These are phyloP conservation scores for Colletotrichum theobromicola DNA, from an alignment of 2,329 filamentous ascomycete genomes.

Conservation along the genomic window DNA sequence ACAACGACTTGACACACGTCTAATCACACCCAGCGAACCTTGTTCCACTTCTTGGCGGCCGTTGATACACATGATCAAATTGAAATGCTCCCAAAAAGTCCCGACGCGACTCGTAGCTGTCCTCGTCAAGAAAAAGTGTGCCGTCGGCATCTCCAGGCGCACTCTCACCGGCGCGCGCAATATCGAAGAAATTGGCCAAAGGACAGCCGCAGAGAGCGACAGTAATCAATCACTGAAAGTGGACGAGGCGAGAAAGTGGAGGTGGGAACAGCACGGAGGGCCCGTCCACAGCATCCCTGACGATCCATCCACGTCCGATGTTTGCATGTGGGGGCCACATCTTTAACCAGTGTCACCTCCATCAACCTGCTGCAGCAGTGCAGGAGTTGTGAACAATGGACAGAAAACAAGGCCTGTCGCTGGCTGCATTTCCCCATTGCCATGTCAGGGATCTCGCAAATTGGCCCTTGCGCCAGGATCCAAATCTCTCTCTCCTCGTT, in stretches of 20 bases:
- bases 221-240: neutral
- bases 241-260: neutral
- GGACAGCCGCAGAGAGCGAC: neutral
- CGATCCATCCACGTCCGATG: neutral
- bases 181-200: neutral
- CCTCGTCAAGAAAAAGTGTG: neutral
- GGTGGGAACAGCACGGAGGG: neutral
- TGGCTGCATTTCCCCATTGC: neutral
- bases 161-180: neutral
- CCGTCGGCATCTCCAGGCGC: neutral
- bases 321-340: neutral
- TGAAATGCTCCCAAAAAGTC: neutral
- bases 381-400: neutral
- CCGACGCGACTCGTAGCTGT: neutral
- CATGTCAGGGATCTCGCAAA: neutral
- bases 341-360: neutral
- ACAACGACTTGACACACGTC: neutral
- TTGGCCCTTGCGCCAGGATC: conserved; percentile 2
- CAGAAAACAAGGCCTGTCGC: neutral
- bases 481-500: neutral
- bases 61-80: neutral
- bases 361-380: neutral
- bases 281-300: neutral
- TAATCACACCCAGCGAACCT: neutral
- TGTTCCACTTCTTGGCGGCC: neutral